phyloP scores from a whole-genome alignment of 345 rosid species.

The Linum usitatissimum region DNA sequence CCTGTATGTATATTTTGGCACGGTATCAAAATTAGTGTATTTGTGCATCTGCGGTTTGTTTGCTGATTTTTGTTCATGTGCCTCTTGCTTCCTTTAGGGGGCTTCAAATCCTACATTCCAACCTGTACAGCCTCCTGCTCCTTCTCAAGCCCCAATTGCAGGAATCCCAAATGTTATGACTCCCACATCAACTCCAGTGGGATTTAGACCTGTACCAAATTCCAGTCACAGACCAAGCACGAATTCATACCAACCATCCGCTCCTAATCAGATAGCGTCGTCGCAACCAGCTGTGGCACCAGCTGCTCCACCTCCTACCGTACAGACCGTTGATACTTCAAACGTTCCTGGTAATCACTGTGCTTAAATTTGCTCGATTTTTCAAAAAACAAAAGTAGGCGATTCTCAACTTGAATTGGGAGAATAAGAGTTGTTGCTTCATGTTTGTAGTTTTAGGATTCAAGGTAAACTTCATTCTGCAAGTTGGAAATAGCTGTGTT shows the following conservation, averaged over 20 bases:
- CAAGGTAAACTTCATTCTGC: no score
- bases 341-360: slow-evolving; percentile 58
- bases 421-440: no score
- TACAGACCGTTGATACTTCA: slow-evolving; percentile 81
- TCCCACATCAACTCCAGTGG: slow-evolving; percentile 37
- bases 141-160: slow-evolving; percentile 38
- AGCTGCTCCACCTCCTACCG: slow-evolving; percentile 76
- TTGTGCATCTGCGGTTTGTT: neutral
- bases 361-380: neutral
- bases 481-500: no score
- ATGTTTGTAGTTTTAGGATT: no score
- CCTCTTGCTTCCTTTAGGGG: slow-evolving; percentile 36
- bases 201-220: slow-evolving; percentile 56
- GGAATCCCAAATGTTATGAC: slow-evolving; percentile 51
- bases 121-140: slow-evolving; percentile 44
- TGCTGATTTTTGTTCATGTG: slow-evolving; percentile 10
- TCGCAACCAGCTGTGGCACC: slow-evolving; percentile 49
- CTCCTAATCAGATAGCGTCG: slow-evolving; percentile 49
- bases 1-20: slow-evolving; percentile 38
- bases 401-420: neutral
- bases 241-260: slow-evolving; percentile 54
- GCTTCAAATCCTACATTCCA: slow-evolving; percentile 37
- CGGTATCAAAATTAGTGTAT: slow-evolving; percentile 5
- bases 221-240: slow-evolving; percentile 61
- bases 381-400: neutral